These are phyloP conservation scores for Neonectria sp. DNA, from an alignment of 2,329 filamentous ascomycete genomes.

Conservation along the genomic window DNA sequence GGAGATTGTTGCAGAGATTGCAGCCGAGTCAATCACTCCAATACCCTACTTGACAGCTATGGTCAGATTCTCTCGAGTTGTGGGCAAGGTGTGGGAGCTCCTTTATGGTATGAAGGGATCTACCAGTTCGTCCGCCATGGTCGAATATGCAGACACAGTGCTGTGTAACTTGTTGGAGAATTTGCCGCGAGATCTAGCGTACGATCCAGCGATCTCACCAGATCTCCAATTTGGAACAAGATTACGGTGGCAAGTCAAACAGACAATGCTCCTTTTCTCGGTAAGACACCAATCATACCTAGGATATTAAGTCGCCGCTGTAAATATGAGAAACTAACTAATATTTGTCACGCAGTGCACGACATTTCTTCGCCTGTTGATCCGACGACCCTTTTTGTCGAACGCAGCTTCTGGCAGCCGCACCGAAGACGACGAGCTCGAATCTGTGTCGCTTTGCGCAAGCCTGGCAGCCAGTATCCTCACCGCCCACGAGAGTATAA, in stretches of 20 bases:
- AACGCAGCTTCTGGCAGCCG: neutral
- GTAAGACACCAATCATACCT: constrained; percentile 7
- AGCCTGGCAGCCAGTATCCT: constrained; percentile 35
- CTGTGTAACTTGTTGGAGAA: constrained; percentile 29
- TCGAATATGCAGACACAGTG: constrained; percentile 33
- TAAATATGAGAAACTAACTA: no score
- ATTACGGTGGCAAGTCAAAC: constrained; percentile 33
- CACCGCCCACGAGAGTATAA: constrained; percentile 29
- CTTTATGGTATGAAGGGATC: constrained; percentile 34
- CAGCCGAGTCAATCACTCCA: constrained; percentile 17
- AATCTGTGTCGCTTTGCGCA: constrained; percentile 29
- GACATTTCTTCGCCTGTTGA: constrained; percentile 37
- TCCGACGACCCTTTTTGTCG: constrained; percentile 28
- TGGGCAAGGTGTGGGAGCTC: constrained; percentile 38
- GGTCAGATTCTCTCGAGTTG: constrained; percentile 35
- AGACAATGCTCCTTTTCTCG: constrained; percentile 26
- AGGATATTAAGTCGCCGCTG: no score
- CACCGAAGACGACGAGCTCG: constrained; percentile 34
- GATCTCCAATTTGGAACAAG: constrained; percentile 30
- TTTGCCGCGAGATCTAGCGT: constrained; percentile 16
- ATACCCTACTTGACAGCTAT: constrained; percentile 35
- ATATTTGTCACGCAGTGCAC: constrained; percentile 19
- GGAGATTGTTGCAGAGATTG: constrained; percentile 20
- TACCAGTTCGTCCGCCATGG: constrained; percentile 28
- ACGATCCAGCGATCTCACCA: constrained; percentile 16